These are phyloP conservation scores for Penicillium sp. DNA, from an alignment of 2,329 filamentous ascomycete genomes.

Conservation along the genomic window DNA sequence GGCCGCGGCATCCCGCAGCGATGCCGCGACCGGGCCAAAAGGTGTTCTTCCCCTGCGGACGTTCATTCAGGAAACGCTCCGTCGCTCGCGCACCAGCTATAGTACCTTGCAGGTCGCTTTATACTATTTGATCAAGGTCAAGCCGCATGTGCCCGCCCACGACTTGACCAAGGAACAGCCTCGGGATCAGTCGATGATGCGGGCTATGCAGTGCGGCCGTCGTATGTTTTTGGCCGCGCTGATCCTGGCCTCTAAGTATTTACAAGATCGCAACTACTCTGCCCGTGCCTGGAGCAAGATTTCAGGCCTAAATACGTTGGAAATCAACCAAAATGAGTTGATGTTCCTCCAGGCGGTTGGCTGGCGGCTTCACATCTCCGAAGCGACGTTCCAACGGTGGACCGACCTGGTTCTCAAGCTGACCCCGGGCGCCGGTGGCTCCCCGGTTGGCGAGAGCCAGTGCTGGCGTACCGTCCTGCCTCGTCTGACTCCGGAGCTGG, in stretches of 20 bases:
- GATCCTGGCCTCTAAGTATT: slow-evolving; percentile 94
- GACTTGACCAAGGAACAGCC: slow-evolving; percentile 86
- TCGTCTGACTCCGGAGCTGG: slow-evolving; percentile 57
- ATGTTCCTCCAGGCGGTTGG: slow-evolving; percentile 84
- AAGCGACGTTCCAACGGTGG: slow-evolving; percentile 87
- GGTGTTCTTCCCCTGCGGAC: slow-evolving; percentile 84
- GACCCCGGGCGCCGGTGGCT: slow-evolving; percentile 58
- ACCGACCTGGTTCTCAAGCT: slow-evolving; percentile 86
- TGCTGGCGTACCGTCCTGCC: slow-evolving; percentile 53
- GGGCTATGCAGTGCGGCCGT: slow-evolving; percentile 88
- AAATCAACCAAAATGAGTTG: slow-evolving; percentile 97
- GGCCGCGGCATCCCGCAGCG: slow-evolving; percentile 71
- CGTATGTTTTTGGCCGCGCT: slow-evolving; percentile 96
- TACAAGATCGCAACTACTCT: slow-evolving; percentile 97
- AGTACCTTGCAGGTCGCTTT: slow-evolving; percentile 95
- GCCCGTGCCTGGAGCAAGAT: slow-evolving; percentile 99
- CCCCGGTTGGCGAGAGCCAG: slow-evolving; percentile 35
- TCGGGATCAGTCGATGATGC: slow-evolving; percentile 67
- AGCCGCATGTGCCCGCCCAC: slow-evolving; percentile 76
- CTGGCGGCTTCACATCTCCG: slow-evolving; percentile 93
- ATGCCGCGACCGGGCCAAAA: slow-evolving; percentile 63
- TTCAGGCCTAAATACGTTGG: slow-evolving; percentile 84
- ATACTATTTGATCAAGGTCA: slow-evolving; percentile 94
- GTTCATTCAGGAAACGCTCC: slow-evolving; percentile 96
- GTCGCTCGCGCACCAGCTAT: slow-evolving; percentile 92